Percentiles rank a stretch among this genome's conserved stretches.
These are phyloP conservation scores for Heritiera fomes DNA, from an alignment of 345 rosid species.

Conservation along the genomic window DNA sequence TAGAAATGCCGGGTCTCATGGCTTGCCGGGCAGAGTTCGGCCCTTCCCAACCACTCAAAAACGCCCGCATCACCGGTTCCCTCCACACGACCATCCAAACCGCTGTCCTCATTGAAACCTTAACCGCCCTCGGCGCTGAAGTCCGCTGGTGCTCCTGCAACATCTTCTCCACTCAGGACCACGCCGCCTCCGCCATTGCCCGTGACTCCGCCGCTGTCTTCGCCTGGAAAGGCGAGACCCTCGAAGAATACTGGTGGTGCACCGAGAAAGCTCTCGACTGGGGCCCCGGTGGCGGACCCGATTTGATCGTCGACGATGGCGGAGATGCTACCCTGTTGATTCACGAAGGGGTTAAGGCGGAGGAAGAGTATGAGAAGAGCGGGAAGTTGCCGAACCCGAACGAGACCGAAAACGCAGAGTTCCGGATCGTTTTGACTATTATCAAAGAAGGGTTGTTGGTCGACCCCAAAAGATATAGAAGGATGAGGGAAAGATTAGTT, in stretches of 20 bases:
- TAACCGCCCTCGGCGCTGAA: constrained; percentile 86
- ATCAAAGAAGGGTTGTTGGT: constrained; percentile 60
- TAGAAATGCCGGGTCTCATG: constrained; percentile 91
- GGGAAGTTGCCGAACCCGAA: constrained; percentile 72
- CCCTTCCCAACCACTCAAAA: constrained; percentile 78
- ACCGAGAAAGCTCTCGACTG: constrained; percentile 91
- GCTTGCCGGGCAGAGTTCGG: constrained; percentile 80
- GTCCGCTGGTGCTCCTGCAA: constrained; percentile 98
- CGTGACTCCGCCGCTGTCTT: constrained; percentile 88
- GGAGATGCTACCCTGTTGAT: constrained; percentile 90
- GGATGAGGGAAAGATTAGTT: constrained; percentile 75
- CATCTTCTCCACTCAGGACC: constrained; percentile 92
- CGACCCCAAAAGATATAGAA: constrained; percentile 67
- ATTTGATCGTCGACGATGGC: constrained; percentile 87
- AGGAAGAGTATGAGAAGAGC: constrained; percentile 67
- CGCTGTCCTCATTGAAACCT: constrained; percentile 87
- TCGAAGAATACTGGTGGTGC: constrained; percentile 98
- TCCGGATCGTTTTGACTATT: constrained; percentile 58
- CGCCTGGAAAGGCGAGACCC: constrained; percentile 94
- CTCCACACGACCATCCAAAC: constrained; percentile 97
- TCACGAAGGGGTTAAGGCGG: constrained; percentile 95
- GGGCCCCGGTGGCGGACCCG: constrained; percentile 91
- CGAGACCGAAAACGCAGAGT: constrained; percentile 57
- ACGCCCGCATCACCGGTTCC: constrained; percentile 81
- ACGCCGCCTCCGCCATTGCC: constrained; percentile 87